Conservation (phyloP, 495 filamentous ascomycete species). For the Penicillium daleae region DNA sequence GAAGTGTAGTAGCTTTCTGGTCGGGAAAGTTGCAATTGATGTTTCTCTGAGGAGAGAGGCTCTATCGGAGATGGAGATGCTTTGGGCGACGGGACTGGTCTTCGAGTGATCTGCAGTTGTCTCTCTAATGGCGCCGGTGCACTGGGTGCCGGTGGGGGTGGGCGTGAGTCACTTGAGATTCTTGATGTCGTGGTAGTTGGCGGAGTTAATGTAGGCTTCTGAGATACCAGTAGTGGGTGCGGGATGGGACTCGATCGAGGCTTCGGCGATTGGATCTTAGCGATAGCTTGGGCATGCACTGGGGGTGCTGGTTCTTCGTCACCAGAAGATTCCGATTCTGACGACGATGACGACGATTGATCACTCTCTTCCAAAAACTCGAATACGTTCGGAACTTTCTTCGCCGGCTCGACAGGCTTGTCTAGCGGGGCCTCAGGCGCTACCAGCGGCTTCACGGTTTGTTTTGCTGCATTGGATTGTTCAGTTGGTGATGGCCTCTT, state of each 20-base stretch:
- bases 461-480: slow-evolving; percentile 24
- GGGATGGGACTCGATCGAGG: slow-evolving; percentile 25
- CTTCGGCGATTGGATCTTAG: slow-evolving; percentile 31
- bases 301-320: slow-evolving; percentile 15
- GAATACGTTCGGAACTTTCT: slow-evolving; percentile 45
- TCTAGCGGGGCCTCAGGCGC: slow-evolving; percentile 8
- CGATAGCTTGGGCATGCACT: slow-evolving; percentile 12
- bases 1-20: slow-evolving; percentile 39
- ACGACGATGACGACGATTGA: slow-evolving; percentile 21
- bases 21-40: slow-evolving; percentile 24
- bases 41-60: slow-evolving; percentile 10
- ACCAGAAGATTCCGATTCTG: slow-evolving; percentile 23
- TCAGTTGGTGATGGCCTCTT: slow-evolving; percentile 15
- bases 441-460: slow-evolving; percentile 21
- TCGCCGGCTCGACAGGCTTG: slow-evolving; percentile 26
- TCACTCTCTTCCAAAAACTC: slow-evolving; percentile 44
- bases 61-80: slow-evolving; percentile 24
- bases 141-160: slow-evolving; percentile 25
- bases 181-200: slow-evolving; percentile 10
- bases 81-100: slow-evolving; percentile 24
- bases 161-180: slow-evolving; percentile 26
- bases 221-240: slow-evolving; percentile 21
- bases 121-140: slow-evolving; percentile 28
- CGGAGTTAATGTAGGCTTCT: slow-evolving; percentile 10
- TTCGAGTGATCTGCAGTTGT: slow-evolving; percentile 34